Evolutionary conservation across 2,329 filamentous ascomycete species (phyloP), one percentile per base, ranked within the genome.

Genomic region (Sporothrix protearum): DNA sequence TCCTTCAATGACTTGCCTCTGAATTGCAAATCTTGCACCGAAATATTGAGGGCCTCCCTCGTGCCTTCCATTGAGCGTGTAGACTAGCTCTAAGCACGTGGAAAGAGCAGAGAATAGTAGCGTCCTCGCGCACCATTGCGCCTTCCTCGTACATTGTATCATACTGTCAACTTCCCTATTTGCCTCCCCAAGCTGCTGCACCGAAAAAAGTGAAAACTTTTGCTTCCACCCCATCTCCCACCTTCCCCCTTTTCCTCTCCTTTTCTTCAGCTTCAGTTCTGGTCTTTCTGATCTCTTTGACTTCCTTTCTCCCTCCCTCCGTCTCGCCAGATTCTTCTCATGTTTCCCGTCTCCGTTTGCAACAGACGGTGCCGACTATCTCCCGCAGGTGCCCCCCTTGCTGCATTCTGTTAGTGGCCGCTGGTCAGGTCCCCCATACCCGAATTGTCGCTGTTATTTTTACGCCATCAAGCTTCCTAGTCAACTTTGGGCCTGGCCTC

Each of bases 371-470:
- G 36, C 57, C 68, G 63, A 51, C 53, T 45, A 67, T 68, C 69
- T 71, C 57, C 55, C 45, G 42, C 28, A 63, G 70, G 14, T 55
- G 47, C 59, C 59, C 42, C 19, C 71, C 67, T 57, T 70, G 57
- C 57, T 42, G 19, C 25, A 53, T 51, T 47, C 28, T 72, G 59
- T 67, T 72, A 72, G 71, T 49, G 67, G 71, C 71, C 71, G 42
- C 63, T 49, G 42, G 47, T 66, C 57, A 36, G 57, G 28, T 39
- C 67, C 55, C 39, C 68, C 47, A 69, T 64, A 36, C 47, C 57
- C 57, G 66, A 69, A 68, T 69, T 39, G 25, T 49, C 47, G 22
- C 36, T 39, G n/a, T 53, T 53, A 8, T 12, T 64, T 72, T 36
- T 57, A 30, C 68, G 51, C 67, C 69, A 51, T 55, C 69, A 30